Conservation (phyloP, 257 asterid genomes). For the Eucommia ulmoides region DNA sequence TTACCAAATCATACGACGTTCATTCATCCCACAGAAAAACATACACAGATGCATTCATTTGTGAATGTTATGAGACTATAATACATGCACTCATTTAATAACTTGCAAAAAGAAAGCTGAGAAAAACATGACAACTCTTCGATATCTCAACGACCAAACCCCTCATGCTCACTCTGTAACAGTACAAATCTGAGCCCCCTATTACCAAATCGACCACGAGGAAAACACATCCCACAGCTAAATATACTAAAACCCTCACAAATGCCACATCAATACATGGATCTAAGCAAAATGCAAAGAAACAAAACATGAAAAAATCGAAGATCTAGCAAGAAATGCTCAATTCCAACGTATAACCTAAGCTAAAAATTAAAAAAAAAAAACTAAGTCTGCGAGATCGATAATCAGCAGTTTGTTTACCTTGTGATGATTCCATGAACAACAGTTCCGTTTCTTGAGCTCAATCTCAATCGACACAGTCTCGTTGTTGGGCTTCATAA, state of each 20-base stretch:
- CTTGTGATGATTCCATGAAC: too few species aligned
- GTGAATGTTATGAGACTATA: too few species aligned
- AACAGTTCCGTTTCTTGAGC: too few species aligned
- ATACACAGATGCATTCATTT: too few species aligned
- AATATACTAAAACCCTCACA: background rate
- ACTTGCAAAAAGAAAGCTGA: too few species aligned
- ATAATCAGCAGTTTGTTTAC: conserved; percentile 18
- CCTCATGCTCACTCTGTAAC: background rate
- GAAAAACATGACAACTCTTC: background rate
- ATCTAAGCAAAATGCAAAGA: background rate
- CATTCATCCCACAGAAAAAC: too few species aligned
- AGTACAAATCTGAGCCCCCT: background rate
- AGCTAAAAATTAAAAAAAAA: too few species aligned
- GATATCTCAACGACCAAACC: background rate
- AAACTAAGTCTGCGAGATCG: conserved; percentile 16
- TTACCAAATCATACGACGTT: too few species aligned
- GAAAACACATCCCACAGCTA: background rate
- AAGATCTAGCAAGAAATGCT: background rate
- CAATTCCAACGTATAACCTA: background rate
- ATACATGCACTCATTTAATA: too few species aligned
- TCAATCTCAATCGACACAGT: too few species aligned
- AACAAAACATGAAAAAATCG: background rate
- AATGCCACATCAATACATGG: background rate
- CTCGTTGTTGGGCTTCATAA: too few species aligned
- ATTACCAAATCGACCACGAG: background rate